Evolutionary conservation across 2,329 filamentous ascomycete genomes (phyloP).

Genomic region (Fusarium dimerum): DNA sequence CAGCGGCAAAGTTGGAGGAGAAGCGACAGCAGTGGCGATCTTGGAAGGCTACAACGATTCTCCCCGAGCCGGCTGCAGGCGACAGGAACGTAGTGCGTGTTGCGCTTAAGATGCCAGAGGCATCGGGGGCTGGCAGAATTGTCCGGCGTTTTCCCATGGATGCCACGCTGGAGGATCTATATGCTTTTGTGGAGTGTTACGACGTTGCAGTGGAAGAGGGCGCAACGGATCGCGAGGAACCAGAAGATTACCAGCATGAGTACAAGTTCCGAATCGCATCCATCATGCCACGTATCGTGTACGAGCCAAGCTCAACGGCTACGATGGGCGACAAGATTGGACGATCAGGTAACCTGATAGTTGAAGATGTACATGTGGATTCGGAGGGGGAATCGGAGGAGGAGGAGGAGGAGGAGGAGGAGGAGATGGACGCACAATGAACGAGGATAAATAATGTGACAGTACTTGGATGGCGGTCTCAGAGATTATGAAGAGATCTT

Average conservation of each 20-base stretch:
- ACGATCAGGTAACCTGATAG: constrained; percentile 82
- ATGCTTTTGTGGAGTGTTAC: constrained; percentile 94
- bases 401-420: constrained; percentile 29
- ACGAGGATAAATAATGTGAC: too few species aligned
- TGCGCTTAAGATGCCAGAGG: constrained; percentile 63
- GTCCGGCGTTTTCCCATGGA: constrained; percentile 71
- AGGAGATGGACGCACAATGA: constrained; percentile 10
- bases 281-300: constrained; percentile 81
- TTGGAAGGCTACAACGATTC: constrained; percentile 73
- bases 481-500: background rate
- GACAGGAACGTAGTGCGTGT: constrained; percentile 73
- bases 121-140: constrained; percentile 67
- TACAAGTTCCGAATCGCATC: constrained; percentile 86
- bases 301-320: constrained; percentile 65
- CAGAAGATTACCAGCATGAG: constrained; percentile 72
- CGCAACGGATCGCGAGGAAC: constrained; percentile 41
- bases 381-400: constrained; percentile 38
- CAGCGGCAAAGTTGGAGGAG: constrained; percentile 51
- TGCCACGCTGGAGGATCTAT: constrained; percentile 82
- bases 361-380: constrained; percentile 60
- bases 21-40: constrained; percentile 68
- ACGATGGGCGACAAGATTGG: constrained; percentile 75
- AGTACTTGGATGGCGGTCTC: background rate
- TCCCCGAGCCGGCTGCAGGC: constrained; percentile 64
- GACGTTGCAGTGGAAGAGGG: constrained; percentile 56